A percentile compares a stretch with the other conserved stretches of the same genome.
Conservation (phyloP, 805 yeast genomes). For the Saturnispora zaruensis region DNA sequence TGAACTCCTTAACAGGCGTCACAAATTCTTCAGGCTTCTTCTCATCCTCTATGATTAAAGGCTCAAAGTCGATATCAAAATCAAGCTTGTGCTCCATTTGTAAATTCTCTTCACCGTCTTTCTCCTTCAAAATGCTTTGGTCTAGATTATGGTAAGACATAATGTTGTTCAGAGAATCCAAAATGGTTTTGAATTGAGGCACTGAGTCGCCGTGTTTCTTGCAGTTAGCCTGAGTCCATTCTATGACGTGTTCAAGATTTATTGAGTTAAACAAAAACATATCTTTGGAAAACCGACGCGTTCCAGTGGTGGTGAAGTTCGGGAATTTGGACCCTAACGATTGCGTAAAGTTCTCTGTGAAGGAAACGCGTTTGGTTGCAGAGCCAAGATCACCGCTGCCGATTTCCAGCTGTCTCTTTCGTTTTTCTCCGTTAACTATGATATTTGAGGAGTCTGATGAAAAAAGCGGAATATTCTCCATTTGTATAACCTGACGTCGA, state of each 20-base stretch:
- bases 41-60: background rate
- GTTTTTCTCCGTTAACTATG: background rate
- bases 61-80: background rate
- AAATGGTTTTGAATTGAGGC: conserved; percentile 15
- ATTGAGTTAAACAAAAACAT: conserved; percentile 2
- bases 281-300: conserved; percentile 5
- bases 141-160: background rate
- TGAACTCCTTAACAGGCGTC: background rate
- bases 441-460: background rate
- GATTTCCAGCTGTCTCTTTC: background rate
- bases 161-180: conserved; percentile 15
- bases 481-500: background rate
- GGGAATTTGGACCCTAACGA: conserved; percentile 7
- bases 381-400: background rate
- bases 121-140: background rate
- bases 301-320: background rate
- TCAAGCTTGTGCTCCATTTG: background rate
- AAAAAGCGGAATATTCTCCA: background rate
- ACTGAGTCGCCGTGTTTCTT: conserved; percentile 11
- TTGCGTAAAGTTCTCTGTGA: background rate
- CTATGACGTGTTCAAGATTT: conserved; percentile 3
- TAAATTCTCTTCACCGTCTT: background rate
- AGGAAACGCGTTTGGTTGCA: background rate
- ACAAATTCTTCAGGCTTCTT: background rate
- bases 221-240: conserved; percentile 3